These are phyloP conservation scores for Trichoderma virens DNA, from an alignment of 495 filamentous ascomycete species.

Conservation along the genomic window DNA sequence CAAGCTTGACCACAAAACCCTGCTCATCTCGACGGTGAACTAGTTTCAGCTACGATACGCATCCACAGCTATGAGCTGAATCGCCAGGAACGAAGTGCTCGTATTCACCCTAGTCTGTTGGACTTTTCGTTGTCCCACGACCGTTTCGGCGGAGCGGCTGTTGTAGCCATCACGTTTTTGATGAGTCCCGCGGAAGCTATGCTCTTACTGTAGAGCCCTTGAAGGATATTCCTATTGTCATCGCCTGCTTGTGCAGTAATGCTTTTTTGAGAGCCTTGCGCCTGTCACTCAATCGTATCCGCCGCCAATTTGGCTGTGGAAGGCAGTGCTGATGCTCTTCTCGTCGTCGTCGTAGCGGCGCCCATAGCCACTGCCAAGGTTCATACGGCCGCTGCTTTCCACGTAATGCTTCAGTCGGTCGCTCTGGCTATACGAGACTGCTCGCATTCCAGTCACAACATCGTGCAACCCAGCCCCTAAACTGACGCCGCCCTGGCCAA, in stretches of 20 bases:
- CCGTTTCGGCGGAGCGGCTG: slow-evolving; percentile 2
- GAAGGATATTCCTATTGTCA: background rate
- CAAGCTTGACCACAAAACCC: background rate
- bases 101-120: background rate
- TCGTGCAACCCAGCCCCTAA: slow-evolving; percentile 72
- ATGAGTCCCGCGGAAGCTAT: background rate
- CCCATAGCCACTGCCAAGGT: slow-evolving; percentile 63
- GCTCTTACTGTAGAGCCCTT: background rate
- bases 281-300: slow-evolving; percentile 72
- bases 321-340: slow-evolving; percentile 89
- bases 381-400: slow-evolving; percentile 54
- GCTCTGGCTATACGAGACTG: slow-evolving; percentile 40
- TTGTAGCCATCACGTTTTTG: background rate
- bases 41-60: background rate
- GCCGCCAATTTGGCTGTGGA: slow-evolving; percentile 87
- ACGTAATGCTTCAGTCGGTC: slow-evolving; percentile 84
- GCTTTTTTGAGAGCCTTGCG: background rate
- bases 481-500: slow-evolving; percentile 65
- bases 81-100: background rate
- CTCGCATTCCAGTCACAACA: slow-evolving; percentile 37
- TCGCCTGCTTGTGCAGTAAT: background rate
- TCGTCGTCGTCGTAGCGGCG: slow-evolving; percentile 89
- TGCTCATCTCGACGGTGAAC: background rate
- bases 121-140: background rate
- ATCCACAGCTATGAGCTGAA: background rate